phyloP scores from a whole-genome alignment of 2,329 filamentous ascomycete genomes.

The Penicillium paneum region DNA sequence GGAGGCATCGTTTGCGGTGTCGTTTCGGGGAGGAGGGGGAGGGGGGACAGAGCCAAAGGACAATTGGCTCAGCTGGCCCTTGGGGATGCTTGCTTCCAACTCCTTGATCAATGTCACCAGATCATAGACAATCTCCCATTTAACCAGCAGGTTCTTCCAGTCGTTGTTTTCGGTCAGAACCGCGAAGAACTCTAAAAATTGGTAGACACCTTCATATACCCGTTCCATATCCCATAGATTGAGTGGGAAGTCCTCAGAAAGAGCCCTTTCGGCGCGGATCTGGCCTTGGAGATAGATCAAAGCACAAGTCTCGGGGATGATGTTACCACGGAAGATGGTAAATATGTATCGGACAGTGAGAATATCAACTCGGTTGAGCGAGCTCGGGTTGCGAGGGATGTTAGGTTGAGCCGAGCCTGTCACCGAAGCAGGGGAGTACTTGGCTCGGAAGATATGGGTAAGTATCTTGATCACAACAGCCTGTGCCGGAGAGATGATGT shows the following conservation, averaged over 20 bases:
- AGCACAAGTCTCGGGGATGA: slow-evolving; percentile 92
- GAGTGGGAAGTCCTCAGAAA: slow-evolving; percentile 84
- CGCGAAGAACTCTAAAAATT: slow-evolving; percentile 90
- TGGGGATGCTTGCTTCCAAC: slow-evolving; percentile 81
- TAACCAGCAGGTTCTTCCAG: slow-evolving; percentile 78
- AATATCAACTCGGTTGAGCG: slow-evolving; percentile 54
- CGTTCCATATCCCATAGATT: slow-evolving; percentile 98
- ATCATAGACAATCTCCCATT: slow-evolving; percentile 90
- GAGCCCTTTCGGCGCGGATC: slow-evolving; percentile 71
- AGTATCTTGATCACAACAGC: slow-evolving; percentile 88
- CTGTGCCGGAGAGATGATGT: slow-evolving; percentile 93
- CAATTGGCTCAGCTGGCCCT: slow-evolving; percentile 62
- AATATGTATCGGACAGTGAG: slow-evolving; percentile 83
- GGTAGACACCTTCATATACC: slow-evolving; percentile 89
- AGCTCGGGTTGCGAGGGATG: slow-evolving; percentile 57
- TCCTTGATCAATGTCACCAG: slow-evolving; percentile 82
- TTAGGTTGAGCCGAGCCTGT: slow-evolving; percentile 51
- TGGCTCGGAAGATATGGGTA: slow-evolving; percentile 79
- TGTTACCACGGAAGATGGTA: slow-evolving; percentile 84
- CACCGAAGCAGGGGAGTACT: slow-evolving; percentile 49
- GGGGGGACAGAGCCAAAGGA: slow-evolving; percentile 27
- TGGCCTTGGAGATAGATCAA: slow-evolving; percentile 90
- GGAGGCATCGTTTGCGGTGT: slow-evolving; percentile 29
- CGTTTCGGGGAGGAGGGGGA: slow-evolving; percentile 27
- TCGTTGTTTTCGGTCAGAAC: slow-evolving; percentile 82